Base-by-base conservation (phyloP, 176 grass and related monocot species). In the Ananas comosus region DNA sequence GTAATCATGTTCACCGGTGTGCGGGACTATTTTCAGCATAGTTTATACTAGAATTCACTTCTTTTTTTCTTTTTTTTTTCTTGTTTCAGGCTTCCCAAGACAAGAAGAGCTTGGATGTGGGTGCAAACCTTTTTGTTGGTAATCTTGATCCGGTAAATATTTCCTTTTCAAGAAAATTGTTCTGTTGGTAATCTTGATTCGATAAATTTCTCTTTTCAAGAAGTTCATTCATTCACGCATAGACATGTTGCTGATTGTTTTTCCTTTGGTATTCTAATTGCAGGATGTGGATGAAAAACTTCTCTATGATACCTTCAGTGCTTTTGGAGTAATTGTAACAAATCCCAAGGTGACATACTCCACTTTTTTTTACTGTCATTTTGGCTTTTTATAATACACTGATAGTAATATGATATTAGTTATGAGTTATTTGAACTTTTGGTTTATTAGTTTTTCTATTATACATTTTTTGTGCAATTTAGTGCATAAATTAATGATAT, bases 211-310 rank as follows among this genome's bases (percentile, higher is more conserved):
- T 69, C 48, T 50, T 27, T 58, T 22, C 17, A 58, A 7, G 12
- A 16, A 57, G 14, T 57, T 18, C 12, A 2, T 57, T 61, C 56
- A 61, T 61, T 19, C 16, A 61, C 19, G 9, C 12, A 18, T 18
- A 19, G 56, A 22, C n/a, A 61, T 61, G n/a, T 22, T 9, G n/a
- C 56, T 61, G 13, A 61, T 71, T 50, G 23, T 68, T 9, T 84
- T 86, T 80, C 13, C 63, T 63, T 76, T 61, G 70, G 33, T 42
- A 42, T 42, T 42, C 33, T 7, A 42, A 65, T 63, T 56, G 56
- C 69, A 99, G 95, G 95, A 99, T 84, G 95, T 94, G 59, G 95
- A 99, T 49, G 95, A 99, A 77, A 99, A 99, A 79, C 95, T 99
- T 66, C 87, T 99, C 9, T 99, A 99, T 18, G 95, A 99, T 67